Conservation (phyloP, 306 rosid species). For the Parietaria judaica region DNA sequence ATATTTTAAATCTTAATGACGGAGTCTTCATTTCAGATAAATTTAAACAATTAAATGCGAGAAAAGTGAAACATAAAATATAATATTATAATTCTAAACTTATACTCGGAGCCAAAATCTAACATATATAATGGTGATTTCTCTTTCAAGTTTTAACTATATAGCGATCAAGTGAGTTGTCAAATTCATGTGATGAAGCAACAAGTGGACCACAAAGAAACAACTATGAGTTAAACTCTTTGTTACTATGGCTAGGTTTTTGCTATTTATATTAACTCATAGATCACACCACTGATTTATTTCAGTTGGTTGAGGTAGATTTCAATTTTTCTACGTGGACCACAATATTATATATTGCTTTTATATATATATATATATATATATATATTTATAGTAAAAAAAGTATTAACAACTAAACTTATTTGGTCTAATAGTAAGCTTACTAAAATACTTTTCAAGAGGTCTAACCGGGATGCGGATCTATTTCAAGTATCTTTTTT, state of each 20-base stretch:
- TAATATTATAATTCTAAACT: not conserved
- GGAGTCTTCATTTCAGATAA: no score
- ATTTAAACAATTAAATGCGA: no score
- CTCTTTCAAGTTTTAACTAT: not conserved
- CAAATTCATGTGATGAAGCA: conserved; percentile 1
- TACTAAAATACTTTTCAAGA: no score
- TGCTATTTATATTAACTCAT: no score
- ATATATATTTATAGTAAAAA: not conserved
- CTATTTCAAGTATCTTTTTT: no score
- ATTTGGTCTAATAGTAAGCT: no score
- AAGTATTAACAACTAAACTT: no score
- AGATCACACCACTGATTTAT: not conserved
- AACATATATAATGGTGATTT: not conserved
- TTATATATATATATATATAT: not conserved
- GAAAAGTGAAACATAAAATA: no score
- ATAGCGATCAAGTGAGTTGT: not conserved
- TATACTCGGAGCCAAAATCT: no score
- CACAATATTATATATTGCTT: not conserved
- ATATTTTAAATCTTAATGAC: no score
- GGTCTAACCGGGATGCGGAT: no score
- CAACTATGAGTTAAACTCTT: not conserved
- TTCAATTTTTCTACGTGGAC: not conserved
- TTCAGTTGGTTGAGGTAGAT: not conserved
- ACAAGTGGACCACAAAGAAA: conserved; percentile 8
- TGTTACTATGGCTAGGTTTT: not conserved